A percentile compares a stretch with the other conserved stretches of the same genome.
These are phyloP conservation scores for Lenwebbia sp. DNA, from an alignment of 345 rosid species.

Conservation along the genomic window DNA sequence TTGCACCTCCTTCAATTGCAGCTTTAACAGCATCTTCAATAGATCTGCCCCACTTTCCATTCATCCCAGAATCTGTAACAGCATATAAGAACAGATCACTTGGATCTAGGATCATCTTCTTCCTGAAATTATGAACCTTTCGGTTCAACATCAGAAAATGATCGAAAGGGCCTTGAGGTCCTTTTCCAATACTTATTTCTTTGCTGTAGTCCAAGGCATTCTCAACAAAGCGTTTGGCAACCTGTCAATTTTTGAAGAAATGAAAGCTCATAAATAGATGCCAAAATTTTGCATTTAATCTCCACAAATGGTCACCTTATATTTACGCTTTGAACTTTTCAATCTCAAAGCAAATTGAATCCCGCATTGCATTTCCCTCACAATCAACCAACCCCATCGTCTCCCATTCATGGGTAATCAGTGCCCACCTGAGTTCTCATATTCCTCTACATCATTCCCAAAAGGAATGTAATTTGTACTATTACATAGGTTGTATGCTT, in stretches of 20 bases:
- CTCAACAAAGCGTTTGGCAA: constrained; percentile 59
- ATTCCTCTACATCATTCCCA: not conserved
- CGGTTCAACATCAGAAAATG: constrained; percentile 58
- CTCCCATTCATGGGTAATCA: not conserved
- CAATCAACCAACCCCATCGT: not conserved
- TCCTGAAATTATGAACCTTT: constrained; percentile 12
- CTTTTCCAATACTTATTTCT: constrained; percentile 71
- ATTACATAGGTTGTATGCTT: not conserved
- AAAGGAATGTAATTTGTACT: not conserved
- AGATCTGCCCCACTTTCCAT: constrained; percentile 68
- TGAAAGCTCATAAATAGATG: not conserved
- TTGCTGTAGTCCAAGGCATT: constrained; percentile 64
- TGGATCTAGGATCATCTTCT: constrained; percentile 38
- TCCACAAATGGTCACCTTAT: not conserved
- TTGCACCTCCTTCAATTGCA: constrained; percentile 86
- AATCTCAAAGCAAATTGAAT: not conserved
- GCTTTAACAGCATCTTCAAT: constrained; percentile 53
- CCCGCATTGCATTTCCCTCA: not conserved
- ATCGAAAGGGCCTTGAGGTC: constrained; percentile 90
- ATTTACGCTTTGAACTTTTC: not conserved
- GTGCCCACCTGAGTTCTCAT: not conserved
- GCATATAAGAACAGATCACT: constrained; percentile 69
- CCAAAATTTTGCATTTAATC: not conserved
- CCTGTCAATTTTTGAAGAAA: constrained; percentile 26
- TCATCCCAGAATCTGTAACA: constrained; percentile 82